Evolutionary conservation across 352 stramenopile species (phyloP).

Genomic region (Phytophthora aleatoria): DNA sequence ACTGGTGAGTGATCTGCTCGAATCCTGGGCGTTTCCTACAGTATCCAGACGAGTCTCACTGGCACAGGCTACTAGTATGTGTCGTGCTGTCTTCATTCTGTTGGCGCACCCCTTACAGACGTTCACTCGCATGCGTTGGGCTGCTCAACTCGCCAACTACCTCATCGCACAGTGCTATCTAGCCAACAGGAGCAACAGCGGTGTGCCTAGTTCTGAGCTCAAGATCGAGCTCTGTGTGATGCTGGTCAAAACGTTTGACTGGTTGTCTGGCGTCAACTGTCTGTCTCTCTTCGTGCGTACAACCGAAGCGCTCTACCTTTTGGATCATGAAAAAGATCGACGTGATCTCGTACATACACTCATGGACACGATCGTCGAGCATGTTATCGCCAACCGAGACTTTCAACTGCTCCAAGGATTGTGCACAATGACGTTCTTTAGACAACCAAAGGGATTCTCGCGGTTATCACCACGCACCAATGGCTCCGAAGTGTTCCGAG

Average conservation of each 20-base stretch:
- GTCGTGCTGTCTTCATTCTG: slow-evolving; percentile 67
- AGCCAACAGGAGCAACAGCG: slow-evolving; percentile 38
- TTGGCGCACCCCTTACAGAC: slow-evolving; percentile 66
- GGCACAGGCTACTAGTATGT: slow-evolving; percentile 53
- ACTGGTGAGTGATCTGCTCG: slow-evolving; percentile 51
- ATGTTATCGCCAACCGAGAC: slow-evolving; percentile 44
- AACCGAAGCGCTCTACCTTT: slow-evolving; percentile 62
- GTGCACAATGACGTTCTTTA: slow-evolving; percentile 52
- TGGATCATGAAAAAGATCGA: slow-evolving; percentile 66
- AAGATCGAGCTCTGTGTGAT: slow-evolving; percentile 67
- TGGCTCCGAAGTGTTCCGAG: slow-evolving; percentile 47
- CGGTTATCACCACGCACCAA: slow-evolving; percentile 47
- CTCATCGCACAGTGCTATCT: slow-evolving; percentile 71
- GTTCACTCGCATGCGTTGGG: slow-evolving; percentile 54
- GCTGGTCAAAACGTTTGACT: slow-evolving; percentile 60
- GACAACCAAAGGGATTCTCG: slow-evolving; percentile 34
- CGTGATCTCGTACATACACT: slow-evolving; percentile 48
- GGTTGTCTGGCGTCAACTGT: slow-evolving; percentile 55
- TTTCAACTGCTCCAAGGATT: slow-evolving; percentile 62
- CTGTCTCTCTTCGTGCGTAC: slow-evolving; percentile 52
- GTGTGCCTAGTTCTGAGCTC: slow-evolving; percentile 21
- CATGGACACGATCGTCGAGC: slow-evolving; percentile 43
- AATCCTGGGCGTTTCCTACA: slow-evolving; percentile 61
- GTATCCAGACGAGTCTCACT: slow-evolving; percentile 56
- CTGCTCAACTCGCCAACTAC: slow-evolving; percentile 49